Evolutionary conservation across 1,284 basidiomycete genomes (phyloP), one percentile per base, ranked within the genome.

Genomic region (Apiotrichum brassicae): DNA sequence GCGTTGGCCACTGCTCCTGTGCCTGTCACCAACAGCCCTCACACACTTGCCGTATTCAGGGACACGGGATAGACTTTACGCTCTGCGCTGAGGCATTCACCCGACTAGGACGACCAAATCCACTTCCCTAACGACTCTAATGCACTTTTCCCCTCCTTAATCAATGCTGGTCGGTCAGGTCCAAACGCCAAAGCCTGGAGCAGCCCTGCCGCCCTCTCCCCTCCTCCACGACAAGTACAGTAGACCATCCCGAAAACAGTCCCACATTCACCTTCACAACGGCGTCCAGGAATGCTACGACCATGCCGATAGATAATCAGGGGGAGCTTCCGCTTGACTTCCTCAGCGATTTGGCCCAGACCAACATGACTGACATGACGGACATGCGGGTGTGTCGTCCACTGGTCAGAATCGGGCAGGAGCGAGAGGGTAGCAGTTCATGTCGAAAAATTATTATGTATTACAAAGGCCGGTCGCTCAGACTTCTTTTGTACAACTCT

Each of bases 51-150:
- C 33, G 33, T 28, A 30, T 11, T 42, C 40, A 42, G 40, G 40
- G 40, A 26, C n/a, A 6, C 24, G 40, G 19, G 40, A 25, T 49
- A 44, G 18, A 34, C 24, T 49, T 51, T 51, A 51, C 44, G 34
- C 49, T 51, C 43, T 16, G 38, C n/a, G 36, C 38, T 41, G 38
- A 32, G 38, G 23, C 35, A 36, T 38, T 45, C 43, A 50, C 43
- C 43, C 48, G 48, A 49, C 28, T 30, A 30, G 28, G 28, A 30
- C 28, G 28, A 30, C 28, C 28, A 30, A 30, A 30, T 8, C 20
- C 18, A n/a, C 20, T 37, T 22, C 36, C 19, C n/a, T n/a, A 39
- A 39, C 22, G 11, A 12, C 20, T 22, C 36, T 37, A 11, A 18
- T 14, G 2, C 34, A 35, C 4, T 30, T 7, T 14, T 8, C 28